These are phyloP conservation scores for Paulownia fortunei DNA, from an alignment of 257 asterid species.

Conservation along the genomic window DNA sequence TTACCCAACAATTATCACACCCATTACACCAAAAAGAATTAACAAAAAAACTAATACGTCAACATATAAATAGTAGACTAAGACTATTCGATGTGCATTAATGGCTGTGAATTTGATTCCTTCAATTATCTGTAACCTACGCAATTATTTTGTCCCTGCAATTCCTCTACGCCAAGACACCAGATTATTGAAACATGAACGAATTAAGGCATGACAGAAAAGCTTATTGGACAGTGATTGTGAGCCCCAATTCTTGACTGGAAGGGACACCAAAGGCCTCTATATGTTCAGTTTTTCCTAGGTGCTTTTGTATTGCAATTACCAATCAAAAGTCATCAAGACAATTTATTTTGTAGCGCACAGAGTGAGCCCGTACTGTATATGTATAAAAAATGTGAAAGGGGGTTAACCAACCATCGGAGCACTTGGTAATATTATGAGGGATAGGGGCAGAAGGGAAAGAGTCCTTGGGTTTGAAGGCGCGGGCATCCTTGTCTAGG, in stretches of 20 bases:
- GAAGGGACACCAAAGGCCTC: neutral
- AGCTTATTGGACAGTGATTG: neutral
- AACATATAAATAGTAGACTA: too few relatives aligned
- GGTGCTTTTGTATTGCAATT: neutral
- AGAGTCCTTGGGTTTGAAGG: constrained; percentile 23
- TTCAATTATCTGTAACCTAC: neutral
- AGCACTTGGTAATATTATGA: constrained; percentile 19
- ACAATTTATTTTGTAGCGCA: neutral
- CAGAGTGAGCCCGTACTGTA: neutral
- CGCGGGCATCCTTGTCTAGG: constrained; percentile 41
- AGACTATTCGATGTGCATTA: neutral
- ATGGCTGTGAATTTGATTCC: neutral
- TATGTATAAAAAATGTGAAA: too few relatives aligned
- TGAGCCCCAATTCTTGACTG: neutral
- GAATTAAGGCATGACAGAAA: neutral
- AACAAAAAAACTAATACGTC: too few relatives aligned
- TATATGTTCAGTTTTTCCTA: too few relatives aligned
- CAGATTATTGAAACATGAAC: neutral
- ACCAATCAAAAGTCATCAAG: neutral
- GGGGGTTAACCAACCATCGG: constrained; percentile 26
- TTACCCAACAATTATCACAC: neutral
- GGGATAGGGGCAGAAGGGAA: constrained; percentile 21
- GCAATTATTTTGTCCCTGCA: neutral
- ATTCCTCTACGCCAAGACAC: too few relatives aligned
- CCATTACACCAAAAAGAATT: neutral